Evolutionary conservation across 2,329 filamentous ascomycete species (phyloP).

Genomic region (Fusarium circinatum): DNA sequence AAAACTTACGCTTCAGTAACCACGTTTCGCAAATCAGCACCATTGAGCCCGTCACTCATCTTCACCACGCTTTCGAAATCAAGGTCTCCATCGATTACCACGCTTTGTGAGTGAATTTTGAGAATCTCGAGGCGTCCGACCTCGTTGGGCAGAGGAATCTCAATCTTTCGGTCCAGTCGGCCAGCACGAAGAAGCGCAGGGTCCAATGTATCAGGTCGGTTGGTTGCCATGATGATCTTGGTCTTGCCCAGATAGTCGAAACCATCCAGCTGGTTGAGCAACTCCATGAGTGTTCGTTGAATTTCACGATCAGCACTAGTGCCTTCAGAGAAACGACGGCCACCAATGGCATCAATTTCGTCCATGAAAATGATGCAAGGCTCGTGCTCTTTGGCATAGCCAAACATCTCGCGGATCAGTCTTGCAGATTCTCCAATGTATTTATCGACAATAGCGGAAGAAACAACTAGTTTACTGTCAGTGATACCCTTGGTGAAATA

Average conservation of each 20-base stretch:
- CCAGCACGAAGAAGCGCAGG: constrained; percentile 92
- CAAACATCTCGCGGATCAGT: constrained; percentile 99
- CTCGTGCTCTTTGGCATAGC: constrained; percentile 98
- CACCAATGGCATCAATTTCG: constrained; percentile 98
- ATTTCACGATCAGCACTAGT: constrained; percentile 98
- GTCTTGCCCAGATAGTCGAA: constrained; percentile 99
- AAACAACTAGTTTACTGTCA: constrained; percentile 75
- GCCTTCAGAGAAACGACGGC: constrained; percentile 94
- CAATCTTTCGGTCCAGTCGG: constrained; percentile 95
- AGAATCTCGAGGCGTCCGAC: constrained; percentile 95
- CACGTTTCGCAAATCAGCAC: constrained; percentile 95
- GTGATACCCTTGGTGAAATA: neutral
- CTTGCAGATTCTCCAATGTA: constrained; percentile 99
- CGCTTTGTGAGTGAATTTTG: constrained; percentile 93
- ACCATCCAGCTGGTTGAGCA: constrained; percentile 97
- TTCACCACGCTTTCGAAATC: constrained; percentile 99
- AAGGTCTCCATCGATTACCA: constrained; percentile 91
- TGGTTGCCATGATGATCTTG: constrained; percentile 99
- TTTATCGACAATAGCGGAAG: constrained; percentile 98
- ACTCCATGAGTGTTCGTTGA: constrained; percentile 97
- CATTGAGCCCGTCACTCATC: constrained; percentile 99
- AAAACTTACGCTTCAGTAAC: constrained; percentile 95
- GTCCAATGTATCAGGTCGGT: constrained; percentile 95
- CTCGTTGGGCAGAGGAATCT: constrained; percentile 97
- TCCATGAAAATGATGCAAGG: constrained; percentile 99